Conservation (phyloP, 169 alveolate genomes). For the Plasmodium adleri region DNA sequence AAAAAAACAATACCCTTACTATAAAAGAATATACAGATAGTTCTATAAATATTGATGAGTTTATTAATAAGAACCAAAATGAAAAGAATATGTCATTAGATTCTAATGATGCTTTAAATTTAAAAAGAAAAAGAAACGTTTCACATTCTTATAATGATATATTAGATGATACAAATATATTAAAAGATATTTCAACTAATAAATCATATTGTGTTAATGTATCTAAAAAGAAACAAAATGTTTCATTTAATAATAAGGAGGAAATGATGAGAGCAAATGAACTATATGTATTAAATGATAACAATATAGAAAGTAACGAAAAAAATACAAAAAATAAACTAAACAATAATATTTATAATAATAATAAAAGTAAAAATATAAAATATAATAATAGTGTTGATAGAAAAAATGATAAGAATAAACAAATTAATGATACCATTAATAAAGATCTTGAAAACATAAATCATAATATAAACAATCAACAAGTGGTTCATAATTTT, state of each 20-base stretch:
- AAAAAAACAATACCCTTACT: too few species aligned
- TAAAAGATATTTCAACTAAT: conserved; percentile 22
- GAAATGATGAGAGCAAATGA: too few species aligned
- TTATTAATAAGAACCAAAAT: background rate
- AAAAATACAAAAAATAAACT: background rate
- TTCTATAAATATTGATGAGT: background rate
- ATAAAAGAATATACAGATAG: background rate
- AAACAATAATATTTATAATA: background rate
- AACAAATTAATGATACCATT: background rate
- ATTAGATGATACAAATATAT: conserved; percentile 17
- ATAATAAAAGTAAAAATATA: background rate
- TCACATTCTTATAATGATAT: conserved; percentile 1
- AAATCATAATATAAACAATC: background rate
- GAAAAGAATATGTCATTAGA: background rate
- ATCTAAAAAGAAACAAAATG: too few species aligned
- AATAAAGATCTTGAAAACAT: background rate
- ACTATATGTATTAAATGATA: background rate
- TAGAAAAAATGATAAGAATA: background rate
- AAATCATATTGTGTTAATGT: background rate
- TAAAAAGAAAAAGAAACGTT: conserved; percentile 38
- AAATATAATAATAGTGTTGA: background rate
- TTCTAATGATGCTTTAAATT: background rate
- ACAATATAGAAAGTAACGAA: background rate
- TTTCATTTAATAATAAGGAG: too few species aligned
- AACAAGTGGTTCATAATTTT: background rate